Evolutionary conservation across 2,329 filamentous ascomycete species (phyloP), one percentile per base, ranked within the genome.

Genomic region (Fusarium liriodendri): DNA sequence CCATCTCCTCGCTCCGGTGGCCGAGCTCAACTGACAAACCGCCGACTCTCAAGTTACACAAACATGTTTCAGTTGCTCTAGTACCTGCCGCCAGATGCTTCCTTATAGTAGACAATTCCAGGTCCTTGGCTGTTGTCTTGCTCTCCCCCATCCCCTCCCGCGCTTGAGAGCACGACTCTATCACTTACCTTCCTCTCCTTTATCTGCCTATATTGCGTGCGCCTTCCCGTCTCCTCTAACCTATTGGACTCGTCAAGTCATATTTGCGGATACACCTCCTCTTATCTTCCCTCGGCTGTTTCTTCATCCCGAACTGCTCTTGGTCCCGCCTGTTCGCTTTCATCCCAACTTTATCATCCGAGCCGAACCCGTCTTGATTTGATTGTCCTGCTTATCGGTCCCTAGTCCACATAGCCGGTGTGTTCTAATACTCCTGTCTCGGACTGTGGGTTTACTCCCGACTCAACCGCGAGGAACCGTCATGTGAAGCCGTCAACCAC

Each of bases 61-160:
- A 77, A 65, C 76, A 77, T 83, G 82, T 83, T 82, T 82, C 80
- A 80, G 76, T 80, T 74, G 72, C 71, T 74, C 71, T 58, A 69
- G 69, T 47, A 70, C 59, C 55, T 73, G 67, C 58, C 72, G 64
- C 67, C 70, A 75, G 69, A 73, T 77, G 68, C 58, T 78, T 79
- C 70, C 71, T 70, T 73, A 76, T 75, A 79, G 54, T 50, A 72
- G 73, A 72, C 70, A 63, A 67, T 63, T 40, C 57, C 60, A 63
- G 57, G 22, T 47, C 35, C 50, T 55, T 72, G 58, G 42, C 32
- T 50, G 22, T 32, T 72, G 66, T 65, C 61, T 61, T 64, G 66
- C 62, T 59, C 54, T 62, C 35, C 66, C 68, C 54, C 27, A 45
- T 37, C 27, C 62, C 64, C 55, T 64, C 27, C 57, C 29, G 25